phyloP scores from a whole-genome alignment of 208 protist genomes.

The Leishmania guyanensis region DNA sequence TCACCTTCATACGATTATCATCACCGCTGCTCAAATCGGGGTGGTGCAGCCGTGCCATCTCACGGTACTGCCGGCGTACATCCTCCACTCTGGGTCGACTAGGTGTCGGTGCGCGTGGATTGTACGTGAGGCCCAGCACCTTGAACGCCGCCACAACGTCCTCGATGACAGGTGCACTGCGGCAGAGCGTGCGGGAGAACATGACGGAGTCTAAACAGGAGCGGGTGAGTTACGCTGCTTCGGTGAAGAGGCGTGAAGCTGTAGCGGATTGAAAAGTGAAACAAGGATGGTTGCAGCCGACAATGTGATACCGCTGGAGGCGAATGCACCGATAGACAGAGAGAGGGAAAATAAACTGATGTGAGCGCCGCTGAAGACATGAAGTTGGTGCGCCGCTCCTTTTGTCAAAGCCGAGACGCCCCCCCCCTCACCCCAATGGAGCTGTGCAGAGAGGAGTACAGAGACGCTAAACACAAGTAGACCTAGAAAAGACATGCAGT shows the following conservation, averaged over 20 bases:
- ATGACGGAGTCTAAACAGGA: neutral
- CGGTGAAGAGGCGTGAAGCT: neutral
- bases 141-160: constrained; percentile 75
- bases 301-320: neutral
- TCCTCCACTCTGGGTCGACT: constrained; percentile 40
- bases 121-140: constrained; percentile 67
- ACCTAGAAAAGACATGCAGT: neutral
- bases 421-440: neutral
- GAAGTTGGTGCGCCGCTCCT: neutral
- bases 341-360: neutral
- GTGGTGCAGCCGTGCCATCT: constrained; percentile 87
- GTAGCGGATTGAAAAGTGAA: neutral
- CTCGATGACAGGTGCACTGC: constrained; percentile 32
- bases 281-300: neutral
- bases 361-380: neutral
- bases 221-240: neutral
- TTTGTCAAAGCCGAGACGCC: neutral
- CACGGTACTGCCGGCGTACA: constrained; percentile 82
- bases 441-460: neutral
- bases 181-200: constrained; percentile 15
- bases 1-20: constrained; percentile 83
- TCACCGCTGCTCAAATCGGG: constrained; percentile 88
- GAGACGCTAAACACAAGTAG: neutral
- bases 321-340: neutral
- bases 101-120: constrained; percentile 25